Conservation (phyloP, 1,284 basidiomycete genomes). For the Ustilago crameri region DNA sequence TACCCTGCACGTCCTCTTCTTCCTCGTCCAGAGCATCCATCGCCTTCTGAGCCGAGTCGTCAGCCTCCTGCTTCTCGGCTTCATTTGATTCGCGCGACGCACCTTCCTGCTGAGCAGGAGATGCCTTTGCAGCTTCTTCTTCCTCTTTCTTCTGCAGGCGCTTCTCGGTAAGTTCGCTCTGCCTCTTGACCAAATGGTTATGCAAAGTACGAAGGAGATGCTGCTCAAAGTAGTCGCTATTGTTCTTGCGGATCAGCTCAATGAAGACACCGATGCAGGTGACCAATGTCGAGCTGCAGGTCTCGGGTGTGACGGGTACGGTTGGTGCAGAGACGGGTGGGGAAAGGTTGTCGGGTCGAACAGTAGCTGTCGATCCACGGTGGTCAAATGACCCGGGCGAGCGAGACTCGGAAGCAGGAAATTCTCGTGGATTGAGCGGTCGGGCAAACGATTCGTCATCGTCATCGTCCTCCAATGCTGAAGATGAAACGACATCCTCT, state of each 20-base stretch:
- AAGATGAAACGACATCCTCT: conserved; percentile 37
- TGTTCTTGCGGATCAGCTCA: conserved; percentile 97
- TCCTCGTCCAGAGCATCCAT: conserved; percentile 66
- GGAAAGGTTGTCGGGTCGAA: conserved; percentile 53
- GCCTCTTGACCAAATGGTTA: conserved; percentile 86
- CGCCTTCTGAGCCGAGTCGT: conserved; percentile 73
- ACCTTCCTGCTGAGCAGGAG: conserved; percentile 9
- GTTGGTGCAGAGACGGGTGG: conserved; percentile 55
- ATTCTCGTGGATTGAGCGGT: conserved; percentile 52
- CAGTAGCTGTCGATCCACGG: conserved; percentile 61
- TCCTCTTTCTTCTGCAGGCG: conserved; percentile 60
- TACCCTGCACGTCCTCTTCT: conserved; percentile 67
- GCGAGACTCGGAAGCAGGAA: conserved; percentile 48
- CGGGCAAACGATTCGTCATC: conserved; percentile 58
- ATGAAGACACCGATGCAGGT: conserved; percentile 90
- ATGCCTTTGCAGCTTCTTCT: conserved; percentile 58
- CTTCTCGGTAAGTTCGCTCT: conserved; percentile 73
- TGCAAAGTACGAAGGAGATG: conserved; percentile 96
- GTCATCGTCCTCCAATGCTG: conserved; percentile 64
- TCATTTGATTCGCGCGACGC: conserved; percentile 5
- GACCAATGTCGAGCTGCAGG: conserved; percentile 85
- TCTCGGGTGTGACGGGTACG: conserved; percentile 71
- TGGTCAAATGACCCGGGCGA: conserved; percentile 41
- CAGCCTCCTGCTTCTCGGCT: conserved; percentile 25
- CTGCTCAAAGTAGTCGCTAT: conserved; percentile 98